phyloP scores from a whole-genome alignment of 805 yeast genomes.

The Candida suzukii region DNA sequence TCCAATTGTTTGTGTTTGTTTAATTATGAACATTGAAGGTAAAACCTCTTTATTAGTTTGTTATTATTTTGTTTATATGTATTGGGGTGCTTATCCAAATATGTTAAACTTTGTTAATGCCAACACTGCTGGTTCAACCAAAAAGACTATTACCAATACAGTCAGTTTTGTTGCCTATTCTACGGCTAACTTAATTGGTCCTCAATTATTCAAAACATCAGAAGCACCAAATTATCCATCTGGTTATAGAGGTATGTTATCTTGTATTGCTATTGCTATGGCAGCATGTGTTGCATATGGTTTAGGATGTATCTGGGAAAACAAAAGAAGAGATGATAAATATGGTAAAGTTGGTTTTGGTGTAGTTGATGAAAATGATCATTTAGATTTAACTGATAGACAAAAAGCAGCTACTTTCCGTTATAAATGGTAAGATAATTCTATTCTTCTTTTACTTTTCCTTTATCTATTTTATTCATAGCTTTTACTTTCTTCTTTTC shows the following conservation, averaged over 20 bases:
- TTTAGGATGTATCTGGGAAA: slow-evolving; percentile 27
- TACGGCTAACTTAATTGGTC: slow-evolving; percentile 54
- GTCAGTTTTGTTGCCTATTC: slow-evolving; percentile 51
- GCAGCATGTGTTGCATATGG: background rate
- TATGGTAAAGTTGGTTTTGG: slow-evolving; percentile 20
- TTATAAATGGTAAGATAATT: background rate
- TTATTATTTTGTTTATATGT: slow-evolving; percentile 16
- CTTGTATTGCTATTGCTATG: slow-evolving; percentile 29
- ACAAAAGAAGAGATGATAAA: slow-evolving; percentile 35
- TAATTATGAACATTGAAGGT: slow-evolving; percentile 11
- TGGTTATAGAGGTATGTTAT: slow-evolving; percentile 40
- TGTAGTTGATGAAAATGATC: slow-evolving; percentile 33
- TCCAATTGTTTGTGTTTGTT: slow-evolving; percentile 11
- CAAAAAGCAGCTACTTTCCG: slow-evolving; percentile 30
- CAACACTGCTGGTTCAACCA: slow-evolving; percentile 58
- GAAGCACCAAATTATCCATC: slow-evolving; percentile 50
- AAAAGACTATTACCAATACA: slow-evolving; percentile 44
- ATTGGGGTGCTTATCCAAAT: slow-evolving; percentile 14
- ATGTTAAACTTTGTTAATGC: slow-evolving; percentile 28
- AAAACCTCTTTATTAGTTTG: slow-evolving; percentile 3
- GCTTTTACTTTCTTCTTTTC: no score
- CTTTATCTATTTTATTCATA: no score
- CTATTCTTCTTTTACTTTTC: background rate
- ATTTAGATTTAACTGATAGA: slow-evolving; percentile 52
- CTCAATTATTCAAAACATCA: slow-evolving; percentile 48